Evolutionary conservation across 805 yeast genomes (phyloP), one percentile per base, ranked within the genome.

Genomic region (Kurtzmaniella fragi): DNA sequence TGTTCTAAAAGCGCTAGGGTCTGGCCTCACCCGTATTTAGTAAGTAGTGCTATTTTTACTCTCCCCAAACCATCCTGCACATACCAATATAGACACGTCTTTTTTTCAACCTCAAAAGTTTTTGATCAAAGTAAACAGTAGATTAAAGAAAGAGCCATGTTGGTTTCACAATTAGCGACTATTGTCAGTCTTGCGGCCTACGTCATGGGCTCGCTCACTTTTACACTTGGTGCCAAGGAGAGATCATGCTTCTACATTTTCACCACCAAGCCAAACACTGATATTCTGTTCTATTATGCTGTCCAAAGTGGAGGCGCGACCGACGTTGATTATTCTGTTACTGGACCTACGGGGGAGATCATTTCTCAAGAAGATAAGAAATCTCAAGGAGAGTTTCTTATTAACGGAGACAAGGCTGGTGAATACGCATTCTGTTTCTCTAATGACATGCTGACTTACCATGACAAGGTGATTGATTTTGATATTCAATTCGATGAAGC

Each of bases 371-470:
- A 82, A 39, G 65, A 67, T 35, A 79, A 80, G 48, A 78, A 80
- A 56, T 77, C 84, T 59, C 91, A 84, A 59, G 95, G 90, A 10
- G 95, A 88, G 54, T 82, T 82, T 68, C 68, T 78, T 5, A 80
- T 89, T 57, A 69, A 64, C 15, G 95, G 86, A 16, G 77, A 75
- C 31, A 55, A 58, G 37, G 57, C 61, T 14, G 96, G 96, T 32
- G 96, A 89, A 60, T 89, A 87, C 67, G 84, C 82, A 60, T 82
- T 89, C 59, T 89, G 96, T 64, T 87, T 89, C 67, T 65, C 78
- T 52, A 84, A 86, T 61, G 84, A 79, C 45, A 83, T 84, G 85
- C 78, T 87, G 4, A 82, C 90, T 3, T 78, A 78, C 57, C 82
- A 89, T 39, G 90, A 84, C 56, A 88, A 87, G 64, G 79, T 82